Evolutionary conservation across 768 basidiomycete species (phyloP), one percentile per base, ranked within the genome.

Genomic region (Boletus pseudo-olivaceus): DNA sequence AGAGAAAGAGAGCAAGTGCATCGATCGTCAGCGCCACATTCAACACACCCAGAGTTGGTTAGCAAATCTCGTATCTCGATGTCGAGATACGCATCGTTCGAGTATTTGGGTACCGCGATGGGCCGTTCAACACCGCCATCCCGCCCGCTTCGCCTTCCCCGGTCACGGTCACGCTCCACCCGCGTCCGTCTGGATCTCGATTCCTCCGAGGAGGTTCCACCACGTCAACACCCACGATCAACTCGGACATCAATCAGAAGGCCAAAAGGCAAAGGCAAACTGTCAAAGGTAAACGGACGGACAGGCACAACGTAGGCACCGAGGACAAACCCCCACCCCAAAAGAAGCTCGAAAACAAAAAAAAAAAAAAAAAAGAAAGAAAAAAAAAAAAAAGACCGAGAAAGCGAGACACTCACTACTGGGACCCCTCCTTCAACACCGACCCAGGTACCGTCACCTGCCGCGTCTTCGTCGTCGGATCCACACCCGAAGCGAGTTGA

Each of bases 401-500:
- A 23, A 9, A 26, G 48, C 11, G 17, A 27, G 34, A 29, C 2
- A 70, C 74, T 1, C 29, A 76, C 75, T 69, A 76, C 48, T 60
- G 64, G 7, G 68, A 65, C 27, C 61, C 65, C 33, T 64, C 54
- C 23, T 58, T 60, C 32, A 67, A 43, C 43, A 55, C 63, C 14
- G 64, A 39, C 34, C 47, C 63, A 2, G 75, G 72, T 4, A 75
- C 69, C 53, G 63, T 67, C 23, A 75, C 66, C 43, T 53, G 44
- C 6, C 23, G 26, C 6, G 57, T 58, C 41, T 63, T 55, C 46
- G 57, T 52, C 17, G 47, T 61, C 0, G 83, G 75, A 42, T 73
- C 63, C 51, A 83, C 74, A 32, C 68, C 58, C 19, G 70, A 67
- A 8, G 77, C 81, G n/a, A 86, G 70, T 1, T 68, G 76, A 3